Evolutionary conservation across 345 rosid genomes (phyloP).

Genomic region (Eucalyptus globulus): DNA sequence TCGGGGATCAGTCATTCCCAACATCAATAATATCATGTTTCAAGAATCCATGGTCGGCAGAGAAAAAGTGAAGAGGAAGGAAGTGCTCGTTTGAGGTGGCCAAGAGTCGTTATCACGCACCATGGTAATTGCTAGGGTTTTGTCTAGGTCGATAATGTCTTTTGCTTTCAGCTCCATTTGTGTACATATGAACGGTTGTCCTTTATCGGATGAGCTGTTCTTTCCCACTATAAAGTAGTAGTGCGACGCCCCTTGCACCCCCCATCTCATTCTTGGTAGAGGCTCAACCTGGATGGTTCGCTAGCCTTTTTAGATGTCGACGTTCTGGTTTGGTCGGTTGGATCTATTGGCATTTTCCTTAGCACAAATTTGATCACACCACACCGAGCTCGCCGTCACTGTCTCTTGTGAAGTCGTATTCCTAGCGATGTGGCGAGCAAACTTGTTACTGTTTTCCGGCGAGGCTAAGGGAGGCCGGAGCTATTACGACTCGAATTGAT

Average conservation of each 20-base stretch:
- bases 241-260: not conserved
- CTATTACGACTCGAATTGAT: not conserved
- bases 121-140: not conserved
- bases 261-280: not conserved
- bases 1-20: too few species aligned
- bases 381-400: accelerated
- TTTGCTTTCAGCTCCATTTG: not conserved
- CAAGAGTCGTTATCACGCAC: not conserved
- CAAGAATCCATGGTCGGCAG: not conserved
- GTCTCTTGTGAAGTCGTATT: not conserved
- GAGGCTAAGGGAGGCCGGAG: not conserved
- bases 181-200: not conserved
- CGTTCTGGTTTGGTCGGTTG: not conserved
- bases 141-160: not conserved
- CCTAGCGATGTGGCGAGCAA: not conserved
- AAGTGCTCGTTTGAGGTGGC: not conserved
- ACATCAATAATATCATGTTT: not conserved
- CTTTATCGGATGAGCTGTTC: not conserved
- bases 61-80: not conserved
- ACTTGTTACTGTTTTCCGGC: not conserved
- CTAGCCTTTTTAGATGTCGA: not conserved
- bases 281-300: not conserved
- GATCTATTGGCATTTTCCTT: not conserved
- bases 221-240: not conserved
- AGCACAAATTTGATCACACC: not conserved